Evolutionary conservation across 78 protist species (phyloP).

Genomic region (Planoprotostelium fungivorum): DNA sequence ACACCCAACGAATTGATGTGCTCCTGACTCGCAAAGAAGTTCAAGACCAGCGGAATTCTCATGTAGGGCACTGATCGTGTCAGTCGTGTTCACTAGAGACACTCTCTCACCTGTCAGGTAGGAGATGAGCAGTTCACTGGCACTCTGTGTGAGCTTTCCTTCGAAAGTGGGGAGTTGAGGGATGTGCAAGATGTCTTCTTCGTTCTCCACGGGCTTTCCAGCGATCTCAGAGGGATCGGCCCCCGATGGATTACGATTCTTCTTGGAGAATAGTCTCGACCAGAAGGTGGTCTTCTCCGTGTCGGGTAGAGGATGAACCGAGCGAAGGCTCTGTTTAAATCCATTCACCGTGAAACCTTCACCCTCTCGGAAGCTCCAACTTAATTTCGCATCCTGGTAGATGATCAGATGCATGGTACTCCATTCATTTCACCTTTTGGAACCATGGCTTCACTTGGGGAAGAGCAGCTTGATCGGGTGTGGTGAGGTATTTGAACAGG

Average conservation of each 20-base stretch:
- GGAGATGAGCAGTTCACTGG: constrained; percentile 56
- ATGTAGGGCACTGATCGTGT: constrained; percentile 18
- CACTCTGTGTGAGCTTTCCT: constrained; percentile 40
- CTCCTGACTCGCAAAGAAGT: constrained; percentile 49
- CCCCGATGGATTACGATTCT: neutral
- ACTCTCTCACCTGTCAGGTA: constrained; percentile 35
- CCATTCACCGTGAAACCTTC: neutral
- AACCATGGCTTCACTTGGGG: constrained; percentile 1
- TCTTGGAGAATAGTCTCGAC: neutral
- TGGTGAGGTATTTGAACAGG: constrained; percentile 23
- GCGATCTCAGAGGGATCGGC: neutral
- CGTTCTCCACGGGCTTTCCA: constrained; percentile 2
- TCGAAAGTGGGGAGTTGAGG: constrained; percentile 35
- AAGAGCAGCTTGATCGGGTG: neutral
- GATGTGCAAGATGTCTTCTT: constrained; percentile 63
- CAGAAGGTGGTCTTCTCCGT: neutral
- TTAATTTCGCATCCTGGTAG: neutral
- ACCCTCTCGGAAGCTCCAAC: neutral
- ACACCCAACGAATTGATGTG: constrained; percentile 17
- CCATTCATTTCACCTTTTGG: neutral
- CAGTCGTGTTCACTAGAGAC: neutral
- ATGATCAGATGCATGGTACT: neutral
- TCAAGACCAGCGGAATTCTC: constrained; percentile 56
- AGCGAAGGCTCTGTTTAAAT: neutral
- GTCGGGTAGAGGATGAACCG: neutral